A percentile compares a stretch with the other conserved stretches of the same genome.
phyloP scores from a whole-genome alignment of 306 rosid genomes.

The Fagus crenata region DNA sequence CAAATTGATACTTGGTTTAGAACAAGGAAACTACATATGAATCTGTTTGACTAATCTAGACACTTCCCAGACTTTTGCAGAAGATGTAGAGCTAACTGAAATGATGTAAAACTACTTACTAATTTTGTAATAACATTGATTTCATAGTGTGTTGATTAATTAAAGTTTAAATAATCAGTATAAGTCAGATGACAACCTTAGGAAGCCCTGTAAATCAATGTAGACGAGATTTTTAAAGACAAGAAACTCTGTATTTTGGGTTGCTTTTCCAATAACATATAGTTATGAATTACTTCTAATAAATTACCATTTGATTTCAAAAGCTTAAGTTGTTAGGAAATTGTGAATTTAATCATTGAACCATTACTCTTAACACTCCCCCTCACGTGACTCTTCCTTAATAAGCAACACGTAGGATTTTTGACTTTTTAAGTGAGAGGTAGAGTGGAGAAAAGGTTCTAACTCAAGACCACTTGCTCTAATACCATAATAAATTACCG shows the following conservation, averaged over 20 bases:
- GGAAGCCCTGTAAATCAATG: neutral
- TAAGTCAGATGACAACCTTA: neutral
- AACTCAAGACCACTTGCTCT: too few species aligned
- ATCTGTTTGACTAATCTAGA: neutral
- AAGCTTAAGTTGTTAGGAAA: too few species aligned
- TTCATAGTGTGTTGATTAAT: neutral
- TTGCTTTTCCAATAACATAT: too few species aligned
- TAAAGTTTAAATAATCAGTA: neutral
- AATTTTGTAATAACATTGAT: neutral
- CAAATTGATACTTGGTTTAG: neutral
- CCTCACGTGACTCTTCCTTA: too few species aligned
- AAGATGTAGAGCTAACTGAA: neutral
- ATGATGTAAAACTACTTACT: neutral
- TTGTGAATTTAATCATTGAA: too few species aligned
- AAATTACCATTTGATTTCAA: too few species aligned
- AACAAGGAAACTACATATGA: neutral
- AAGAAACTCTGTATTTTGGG: neutral
- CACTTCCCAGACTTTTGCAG: neutral
- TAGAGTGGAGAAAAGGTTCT: too few species aligned
- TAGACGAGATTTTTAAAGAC: neutral
- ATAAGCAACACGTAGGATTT: too few species aligned
- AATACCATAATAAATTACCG: too few species aligned
- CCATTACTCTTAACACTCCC: too few species aligned
- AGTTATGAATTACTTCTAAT: too few species aligned
- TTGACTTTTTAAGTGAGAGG: too few species aligned